Conservation (phyloP, 495 filamentous ascomycete species). For the Penicilliopsis zonata region DNA sequence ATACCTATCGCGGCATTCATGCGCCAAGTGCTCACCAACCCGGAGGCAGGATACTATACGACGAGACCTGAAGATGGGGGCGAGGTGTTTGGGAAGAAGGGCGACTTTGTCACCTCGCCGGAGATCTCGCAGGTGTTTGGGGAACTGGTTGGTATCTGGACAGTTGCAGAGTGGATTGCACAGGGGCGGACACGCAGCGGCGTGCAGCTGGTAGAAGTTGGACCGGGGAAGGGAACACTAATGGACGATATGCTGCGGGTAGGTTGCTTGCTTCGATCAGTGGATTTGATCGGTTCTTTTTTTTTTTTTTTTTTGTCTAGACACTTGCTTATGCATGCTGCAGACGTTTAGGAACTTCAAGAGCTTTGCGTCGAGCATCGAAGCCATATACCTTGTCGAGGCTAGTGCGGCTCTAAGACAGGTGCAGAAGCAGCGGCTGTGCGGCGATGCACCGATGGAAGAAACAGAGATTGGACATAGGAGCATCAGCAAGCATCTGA, state of each 20-base stretch:
- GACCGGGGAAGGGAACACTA: constrained; percentile 86
- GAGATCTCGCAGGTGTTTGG: constrained; percentile 97
- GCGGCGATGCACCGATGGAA: constrained; percentile 55
- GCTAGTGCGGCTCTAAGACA: constrained; percentile 64
- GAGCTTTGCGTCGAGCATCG: constrained; percentile 60
- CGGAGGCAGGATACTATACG: constrained; percentile 91
- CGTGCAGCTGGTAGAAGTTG: constrained; percentile 83
- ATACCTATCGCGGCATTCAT: constrained; percentile 89
- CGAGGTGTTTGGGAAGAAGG: constrained; percentile 80
- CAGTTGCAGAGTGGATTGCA: constrained; percentile 89
- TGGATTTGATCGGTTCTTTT: background rate
- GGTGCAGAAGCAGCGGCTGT: constrained; percentile 73
- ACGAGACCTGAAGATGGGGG: constrained; percentile 42
- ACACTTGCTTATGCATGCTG: background rate
- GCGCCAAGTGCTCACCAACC: constrained; percentile 92
- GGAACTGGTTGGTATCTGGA: constrained; percentile 87
- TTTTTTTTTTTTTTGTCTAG: constrained; percentile 1
- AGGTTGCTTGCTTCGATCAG: constrained; percentile 13
- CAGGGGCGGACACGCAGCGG: constrained; percentile 61
- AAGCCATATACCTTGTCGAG: constrained; percentile 83
- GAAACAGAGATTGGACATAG: constrained; percentile 65
- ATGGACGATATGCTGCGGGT: constrained; percentile 96
- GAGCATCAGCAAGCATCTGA: constrained; percentile 62
- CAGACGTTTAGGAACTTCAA: constrained; percentile 81
- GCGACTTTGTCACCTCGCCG: constrained; percentile 93